Conservation (phyloP, 805 yeast species). For the Zygotorulaspora florentina region DNA sequence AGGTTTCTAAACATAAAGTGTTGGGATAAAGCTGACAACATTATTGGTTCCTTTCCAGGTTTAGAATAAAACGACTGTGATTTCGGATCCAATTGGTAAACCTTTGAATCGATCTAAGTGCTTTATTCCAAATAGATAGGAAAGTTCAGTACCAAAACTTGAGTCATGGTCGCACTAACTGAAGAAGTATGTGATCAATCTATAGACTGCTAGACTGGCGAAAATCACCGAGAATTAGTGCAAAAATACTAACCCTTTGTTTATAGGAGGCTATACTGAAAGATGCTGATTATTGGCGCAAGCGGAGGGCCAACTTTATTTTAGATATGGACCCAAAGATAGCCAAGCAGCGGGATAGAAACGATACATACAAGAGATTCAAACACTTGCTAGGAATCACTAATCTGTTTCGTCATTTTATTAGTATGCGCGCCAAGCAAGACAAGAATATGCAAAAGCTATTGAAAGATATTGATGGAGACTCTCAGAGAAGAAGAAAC, state of each 20-base stretch:
- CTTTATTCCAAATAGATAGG: no score
- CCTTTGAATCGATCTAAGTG: no score
- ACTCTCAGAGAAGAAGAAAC: constrained; percentile 39
- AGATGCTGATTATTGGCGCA: constrained; percentile 31
- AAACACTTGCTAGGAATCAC: constrained; percentile 77
- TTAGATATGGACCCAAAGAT: constrained; percentile 52
- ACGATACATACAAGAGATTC: constrained; percentile 74
- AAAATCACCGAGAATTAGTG: no score
- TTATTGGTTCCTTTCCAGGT: no score
- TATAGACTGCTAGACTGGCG: no score
- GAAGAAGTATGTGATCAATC: no score
- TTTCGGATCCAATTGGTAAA: no score
- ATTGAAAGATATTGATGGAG: constrained; percentile 52
- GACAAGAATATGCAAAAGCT: constrained; percentile 66
- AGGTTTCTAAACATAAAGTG: no score
- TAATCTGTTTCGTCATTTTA: constrained; percentile 82
- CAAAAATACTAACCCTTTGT: constrained; percentile 4
- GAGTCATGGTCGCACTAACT: no score
- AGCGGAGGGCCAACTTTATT: constrained; percentile 47
- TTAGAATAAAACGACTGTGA: no score
- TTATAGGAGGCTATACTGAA: constrained; percentile 7
- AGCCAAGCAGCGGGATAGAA: constrained; percentile 52
- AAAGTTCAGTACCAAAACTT: no score
- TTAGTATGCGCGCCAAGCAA: constrained; percentile 73
- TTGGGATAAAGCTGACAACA: no score